A percentile compares a stretch with the other conserved stretches of the same genome.
Evolutionary conservation across 1,284 basidiomycete species (phyloP).

Genomic region (Cronartium quercuum): DNA sequence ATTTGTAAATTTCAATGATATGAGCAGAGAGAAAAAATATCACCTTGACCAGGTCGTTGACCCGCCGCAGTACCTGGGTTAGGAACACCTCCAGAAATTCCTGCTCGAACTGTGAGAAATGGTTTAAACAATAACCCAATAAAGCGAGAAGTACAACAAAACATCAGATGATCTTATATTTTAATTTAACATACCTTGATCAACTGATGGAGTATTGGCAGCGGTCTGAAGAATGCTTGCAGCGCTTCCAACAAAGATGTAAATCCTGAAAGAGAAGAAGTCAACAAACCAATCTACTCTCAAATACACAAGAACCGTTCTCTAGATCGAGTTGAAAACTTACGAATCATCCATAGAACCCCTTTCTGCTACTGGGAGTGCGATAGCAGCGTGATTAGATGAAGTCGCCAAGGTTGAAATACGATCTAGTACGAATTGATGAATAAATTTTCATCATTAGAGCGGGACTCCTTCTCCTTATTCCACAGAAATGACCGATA

Average conservation of each 20-base stretch:
- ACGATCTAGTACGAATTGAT: background rate
- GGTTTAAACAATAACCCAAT: background rate
- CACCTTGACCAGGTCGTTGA: background rate
- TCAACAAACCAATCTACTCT: background rate
- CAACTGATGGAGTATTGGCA: background rate
- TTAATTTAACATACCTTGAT: background rate
- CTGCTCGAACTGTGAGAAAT: background rate
- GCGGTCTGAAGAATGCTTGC: background rate
- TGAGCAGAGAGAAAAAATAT: background rate
- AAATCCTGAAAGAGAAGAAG: background rate
- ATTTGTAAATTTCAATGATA: too few relatives aligned
- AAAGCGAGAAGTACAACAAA: background rate
- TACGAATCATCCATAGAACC: constrained; percentile 1
- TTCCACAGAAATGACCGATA: too few relatives aligned
- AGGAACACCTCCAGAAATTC: background rate
- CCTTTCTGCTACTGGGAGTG: background rate
- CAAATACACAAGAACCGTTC: background rate
- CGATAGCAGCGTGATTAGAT: background rate
- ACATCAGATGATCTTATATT: background rate
- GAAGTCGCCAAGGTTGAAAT: background rate
- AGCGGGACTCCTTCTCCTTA: too few relatives aligned
- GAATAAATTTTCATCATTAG: background rate
- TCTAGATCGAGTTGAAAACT: background rate
- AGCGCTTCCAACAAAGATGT: background rate
- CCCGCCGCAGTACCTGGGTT: background rate